Percentiles rank a stretch among this genome's conserved stretches.
phyloP scores from a whole-genome alignment of 192 early-diverging fungal species.

The Backusella mclennaniae region DNA sequence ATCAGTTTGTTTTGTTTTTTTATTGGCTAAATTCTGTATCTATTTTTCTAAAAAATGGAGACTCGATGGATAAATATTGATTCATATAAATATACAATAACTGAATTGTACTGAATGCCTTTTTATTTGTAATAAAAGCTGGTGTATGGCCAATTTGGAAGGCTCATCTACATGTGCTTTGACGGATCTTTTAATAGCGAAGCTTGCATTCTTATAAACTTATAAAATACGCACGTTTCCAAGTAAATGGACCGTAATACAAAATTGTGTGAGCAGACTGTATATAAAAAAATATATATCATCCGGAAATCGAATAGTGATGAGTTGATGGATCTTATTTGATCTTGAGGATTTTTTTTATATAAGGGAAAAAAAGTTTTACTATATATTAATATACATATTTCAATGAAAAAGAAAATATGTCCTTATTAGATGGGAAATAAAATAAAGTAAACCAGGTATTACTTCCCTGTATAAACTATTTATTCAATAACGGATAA shows the following conservation, averaged over 20 bases:
- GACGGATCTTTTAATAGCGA: neutral
- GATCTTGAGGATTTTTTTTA: neutral
- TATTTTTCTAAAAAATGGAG: neutral
- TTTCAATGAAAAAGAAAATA: neutral
- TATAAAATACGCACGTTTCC: neutral
- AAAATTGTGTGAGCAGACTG: slow-evolving; percentile 4
- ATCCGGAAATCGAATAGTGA: neutral
- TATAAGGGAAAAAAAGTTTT: neutral
- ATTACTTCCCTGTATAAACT: neutral
- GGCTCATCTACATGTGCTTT: neutral
- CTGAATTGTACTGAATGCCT: neutral
- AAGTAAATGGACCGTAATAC: neutral
- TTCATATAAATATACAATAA: neutral
- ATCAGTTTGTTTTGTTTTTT: neutral
- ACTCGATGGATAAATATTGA: too few relatives aligned
- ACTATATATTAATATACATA: neutral
- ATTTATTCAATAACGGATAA: slow-evolving; percentile 7
- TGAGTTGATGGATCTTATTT: neutral
- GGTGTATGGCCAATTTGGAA: neutral
- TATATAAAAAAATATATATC: neutral
- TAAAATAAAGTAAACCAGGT: neutral
- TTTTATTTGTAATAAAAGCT: neutral
- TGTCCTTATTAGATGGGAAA: neutral
- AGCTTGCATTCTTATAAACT: neutral
- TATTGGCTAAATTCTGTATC: neutral